Evolutionary conservation across 805 yeast genomes (phyloP), one percentile per base, ranked within the genome.

Genomic region (Hanseniaspora thailandica): DNA sequence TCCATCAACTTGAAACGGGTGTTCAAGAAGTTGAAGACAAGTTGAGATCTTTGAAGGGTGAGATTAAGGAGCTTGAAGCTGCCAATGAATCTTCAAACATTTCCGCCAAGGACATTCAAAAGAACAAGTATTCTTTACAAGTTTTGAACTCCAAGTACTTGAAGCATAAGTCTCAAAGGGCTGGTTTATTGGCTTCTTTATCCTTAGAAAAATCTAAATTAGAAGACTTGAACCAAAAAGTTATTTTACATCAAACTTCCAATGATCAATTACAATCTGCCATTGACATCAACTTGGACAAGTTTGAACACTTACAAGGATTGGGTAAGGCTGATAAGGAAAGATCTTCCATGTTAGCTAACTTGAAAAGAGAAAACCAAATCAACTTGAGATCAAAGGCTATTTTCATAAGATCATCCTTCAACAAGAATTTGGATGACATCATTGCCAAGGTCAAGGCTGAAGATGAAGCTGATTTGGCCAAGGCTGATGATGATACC

Each of bases 291-390:
- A 70, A 66, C 57, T 68, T 59, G 62, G 69, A 62, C 59, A 69
- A 63, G 59, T 63, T 57, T 60, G 67, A 67, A 10, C 67, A 68
- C 39, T 74, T 72, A 66, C 66, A 65, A 57, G 60, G 66, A 40
- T 65, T 71, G 48, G 67, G 75, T 12, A 75, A 72, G 59, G 66
- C 65, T n/a, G 60, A 60, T 22, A 67, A 67, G 39, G 66, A 62
- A 31, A 60, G 58, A 15, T 55, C 60, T 45, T 20, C 49, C 12
- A 10, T 41, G 19, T 55, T 66, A 31, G 68, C 63, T 45, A 68
- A 64, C 44, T 63, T 59, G 13, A 65, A 61, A 47, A 63, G 47
- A 41, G 55, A 53, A 53, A 53, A 53, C 22, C 33, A 53, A 26
- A 43, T 53, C 45, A 53, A 53, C 28, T 41, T 53, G 35, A 46